A percentile compares a stretch with the other conserved stretches of the same genome.
Conservation (phyloP, 2,329 filamentous ascomycete species). For the Xylariomycetidae sp. region DNA sequence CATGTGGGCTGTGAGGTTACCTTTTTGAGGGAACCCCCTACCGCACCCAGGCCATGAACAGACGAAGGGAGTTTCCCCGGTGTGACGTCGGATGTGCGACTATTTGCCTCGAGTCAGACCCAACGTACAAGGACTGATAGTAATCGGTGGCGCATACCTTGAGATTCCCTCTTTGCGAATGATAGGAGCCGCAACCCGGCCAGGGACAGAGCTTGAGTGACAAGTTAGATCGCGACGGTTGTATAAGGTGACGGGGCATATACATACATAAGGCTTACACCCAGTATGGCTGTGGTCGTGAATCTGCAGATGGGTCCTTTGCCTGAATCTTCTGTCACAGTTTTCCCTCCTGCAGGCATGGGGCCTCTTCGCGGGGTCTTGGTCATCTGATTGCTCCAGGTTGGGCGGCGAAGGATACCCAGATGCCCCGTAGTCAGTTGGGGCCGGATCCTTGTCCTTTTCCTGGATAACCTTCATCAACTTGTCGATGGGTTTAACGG, state of each 20-base stretch:
- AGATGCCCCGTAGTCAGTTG: slow-evolving; percentile 20
- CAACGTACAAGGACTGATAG: slow-evolving; percentile 1
- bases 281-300: slow-evolving; percentile 86
- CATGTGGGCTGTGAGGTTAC: slow-evolving; percentile 79
- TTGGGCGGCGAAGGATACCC: slow-evolving; percentile 24
- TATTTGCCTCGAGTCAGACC: slow-evolving; percentile 29
- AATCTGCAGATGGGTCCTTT: slow-evolving; percentile 90
- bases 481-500: slow-evolving; percentile 77
- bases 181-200: slow-evolving; percentile 56
- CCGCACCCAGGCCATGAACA: slow-evolving; percentile 54
- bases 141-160: slow-evolving; percentile 51
- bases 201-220: slow-evolving; percentile 15
- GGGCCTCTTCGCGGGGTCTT: slow-evolving; percentile 30
- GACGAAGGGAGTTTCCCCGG: slow-evolving; percentile 75
- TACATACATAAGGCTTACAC: slow-evolving; percentile 78
- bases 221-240: slow-evolving; percentile 3
- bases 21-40: slow-evolving; percentile 78
- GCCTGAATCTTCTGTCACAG: slow-evolving; percentile 78
- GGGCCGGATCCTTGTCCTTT: slow-evolving; percentile 39
- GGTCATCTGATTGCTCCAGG: slow-evolving; percentile 2
- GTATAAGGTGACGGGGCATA: not conserved
- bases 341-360: slow-evolving; percentile 69
- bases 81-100: slow-evolving; percentile 84
- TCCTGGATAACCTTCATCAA: slow-evolving; percentile 85
- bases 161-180: slow-evolving; percentile 86